Evolutionary conservation across 1,284 basidiomycete genomes (phyloP), one percentile per base, ranked within the genome.

Genomic region (Apiotrichum siamense): DNA sequence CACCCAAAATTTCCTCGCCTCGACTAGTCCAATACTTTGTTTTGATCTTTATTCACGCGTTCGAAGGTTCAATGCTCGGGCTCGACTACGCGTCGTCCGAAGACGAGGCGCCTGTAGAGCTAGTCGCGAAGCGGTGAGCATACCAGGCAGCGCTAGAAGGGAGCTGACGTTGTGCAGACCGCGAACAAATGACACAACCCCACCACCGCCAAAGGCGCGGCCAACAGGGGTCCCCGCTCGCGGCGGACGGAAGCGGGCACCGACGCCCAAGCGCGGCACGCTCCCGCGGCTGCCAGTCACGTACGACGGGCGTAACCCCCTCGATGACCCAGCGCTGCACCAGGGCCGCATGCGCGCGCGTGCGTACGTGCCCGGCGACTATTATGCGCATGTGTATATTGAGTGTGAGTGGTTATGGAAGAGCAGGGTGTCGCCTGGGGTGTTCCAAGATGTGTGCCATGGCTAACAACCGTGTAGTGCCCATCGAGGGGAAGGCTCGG

Each of bases 301-400:
- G 5, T 45, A 25, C 24, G n/a, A 13, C 20, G 15, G 18, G 15
- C 12, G 18, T 4, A 38, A 21, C 20, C 23, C n/a, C 15, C 45
- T 10, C 29, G 69, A 75, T 49, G 64, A 72, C 45, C 70, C 69
- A 5, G 38, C 60, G 0, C 41, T 54, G 24, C 73, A 75, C 60
- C 66, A 69, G 55, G 73, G 73, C 10, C 58, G 70, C 17, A 58
- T 41, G 11, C 65, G 73, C 31, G 57, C 69, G 3, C 58, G 72
- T n/a, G 66, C 66, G 3, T 75, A 62, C 57, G 69, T 71, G 1
- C 61, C 69, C 23, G 73, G 73, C 12, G 73, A 75, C 40, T 70
- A 69, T 54, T 68, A 67, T 46, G 62, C 69, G 26, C 73, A 75
- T 50, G 57, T 75, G 32, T 75, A 68, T 44, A 38, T 72, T 10